phyloP scores from a whole-genome alignment of 2,329 filamentous ascomycete species.

The Xylariaceae sp. region DNA sequence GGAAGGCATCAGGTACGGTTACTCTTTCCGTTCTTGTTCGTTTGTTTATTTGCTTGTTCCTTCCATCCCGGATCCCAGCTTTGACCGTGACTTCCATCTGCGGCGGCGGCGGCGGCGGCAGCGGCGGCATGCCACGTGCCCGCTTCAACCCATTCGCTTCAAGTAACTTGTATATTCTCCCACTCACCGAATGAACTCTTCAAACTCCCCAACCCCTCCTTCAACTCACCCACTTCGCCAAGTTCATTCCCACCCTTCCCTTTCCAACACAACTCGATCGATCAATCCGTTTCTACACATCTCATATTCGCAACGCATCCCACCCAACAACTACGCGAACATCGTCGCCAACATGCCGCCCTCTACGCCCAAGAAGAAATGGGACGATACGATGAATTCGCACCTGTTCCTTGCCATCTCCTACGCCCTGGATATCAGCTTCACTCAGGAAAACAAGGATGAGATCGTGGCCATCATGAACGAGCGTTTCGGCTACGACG shows the following conservation, averaged over 20 bases:
- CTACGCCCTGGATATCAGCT: slow-evolving; percentile 11
- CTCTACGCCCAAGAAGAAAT: slow-evolving; percentile 12
- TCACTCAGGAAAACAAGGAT: slow-evolving; percentile 22
- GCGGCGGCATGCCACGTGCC: no score
- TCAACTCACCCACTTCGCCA: no score
- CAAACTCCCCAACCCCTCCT: no score
- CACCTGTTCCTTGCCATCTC: slow-evolving; percentile 25
- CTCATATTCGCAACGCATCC: not conserved
- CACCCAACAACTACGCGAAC: not conserved
- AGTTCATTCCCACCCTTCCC: no score
- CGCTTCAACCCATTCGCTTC: no score
- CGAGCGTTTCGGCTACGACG: slow-evolving; percentile 17
- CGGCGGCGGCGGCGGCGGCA: no score
- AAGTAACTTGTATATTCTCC: no score
- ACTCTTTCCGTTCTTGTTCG: slow-evolving; percentile 1
- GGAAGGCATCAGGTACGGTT: slow-evolving; percentile 19
- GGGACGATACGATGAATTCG: slow-evolving; percentile 17
- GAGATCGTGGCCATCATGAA: slow-evolving; percentile 23
- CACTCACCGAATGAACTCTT: no score
- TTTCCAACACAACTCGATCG: no score
- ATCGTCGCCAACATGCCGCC: slow-evolving; percentile 8
- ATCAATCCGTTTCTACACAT: not conserved
- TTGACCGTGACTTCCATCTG: not conserved
- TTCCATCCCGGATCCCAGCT: not conserved
- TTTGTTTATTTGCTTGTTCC: not conserved